phyloP scores from a whole-genome alignment of 768 basidiomycete species.

The Lepiota subincarnata region DNA sequence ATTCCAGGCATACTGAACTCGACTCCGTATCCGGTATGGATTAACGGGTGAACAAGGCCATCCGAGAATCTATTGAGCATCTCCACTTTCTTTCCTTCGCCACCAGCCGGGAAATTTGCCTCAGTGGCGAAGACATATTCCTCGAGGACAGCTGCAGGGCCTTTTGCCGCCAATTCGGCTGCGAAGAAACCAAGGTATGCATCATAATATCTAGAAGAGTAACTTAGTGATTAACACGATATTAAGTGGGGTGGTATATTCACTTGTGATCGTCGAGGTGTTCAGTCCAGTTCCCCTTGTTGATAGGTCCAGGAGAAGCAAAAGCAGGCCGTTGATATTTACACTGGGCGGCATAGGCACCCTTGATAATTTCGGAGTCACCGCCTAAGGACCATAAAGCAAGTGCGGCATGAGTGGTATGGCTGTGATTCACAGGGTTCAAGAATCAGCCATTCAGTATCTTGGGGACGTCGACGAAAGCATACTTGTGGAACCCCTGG shows the following conservation, averaged over 20 bases:
- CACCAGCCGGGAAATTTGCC: conserved; percentile 38
- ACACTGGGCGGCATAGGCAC: conserved; percentile 33
- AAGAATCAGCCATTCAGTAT: conserved; percentile 28
- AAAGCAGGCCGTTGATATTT: conserved; percentile 33
- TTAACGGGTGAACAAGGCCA: conserved; percentile 60
- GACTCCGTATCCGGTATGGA: conserved; percentile 59
- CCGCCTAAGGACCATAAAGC: conserved; percentile 63
- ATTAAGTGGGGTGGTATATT: conserved; percentile 7
- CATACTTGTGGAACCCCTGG: conserved; percentile 33
- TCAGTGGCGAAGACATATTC: conserved; percentile 54
- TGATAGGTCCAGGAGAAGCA: conserved; percentile 43
- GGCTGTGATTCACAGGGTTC: conserved; percentile 24
- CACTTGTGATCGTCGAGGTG: conserved; percentile 58
- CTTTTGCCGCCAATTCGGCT: conserved; percentile 36
- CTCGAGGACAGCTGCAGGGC: conserved; percentile 43
- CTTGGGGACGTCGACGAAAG: neutral
- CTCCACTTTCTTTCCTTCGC: conserved; percentile 9
- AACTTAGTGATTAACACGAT: neutral
- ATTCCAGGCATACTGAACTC: conserved; percentile 60
- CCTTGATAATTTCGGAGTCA: conserved; percentile 29
- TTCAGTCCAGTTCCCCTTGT: conserved; percentile 42
- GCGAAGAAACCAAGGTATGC: conserved; percentile 58
- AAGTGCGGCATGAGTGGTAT: conserved; percentile 53
- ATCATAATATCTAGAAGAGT: conserved; percentile 46
- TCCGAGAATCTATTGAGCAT: conserved; percentile 58